Percentiles rank a stretch among this genome's conserved stretches.
Evolutionary conservation across 2,329 filamentous ascomycete genomes (phyloP).

Genomic region (Cephalotrichum gorgonifer): DNA sequence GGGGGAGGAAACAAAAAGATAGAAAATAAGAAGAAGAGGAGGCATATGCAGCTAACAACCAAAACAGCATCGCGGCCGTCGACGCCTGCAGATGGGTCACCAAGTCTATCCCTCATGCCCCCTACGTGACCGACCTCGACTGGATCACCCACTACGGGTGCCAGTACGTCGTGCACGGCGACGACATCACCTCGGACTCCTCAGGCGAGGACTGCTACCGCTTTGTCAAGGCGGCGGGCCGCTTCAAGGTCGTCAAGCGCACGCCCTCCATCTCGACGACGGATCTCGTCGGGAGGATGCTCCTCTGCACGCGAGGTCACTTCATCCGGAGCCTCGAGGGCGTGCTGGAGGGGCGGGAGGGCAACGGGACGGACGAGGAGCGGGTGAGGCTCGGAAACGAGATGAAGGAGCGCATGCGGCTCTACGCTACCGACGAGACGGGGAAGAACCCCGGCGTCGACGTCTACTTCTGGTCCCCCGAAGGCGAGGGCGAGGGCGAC

Average conservation of each 20-base stretch:
- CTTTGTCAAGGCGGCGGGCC: slow-evolving; percentile 85
- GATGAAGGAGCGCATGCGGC: slow-evolving; percentile 66
- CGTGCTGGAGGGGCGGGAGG: slow-evolving; percentile 60
- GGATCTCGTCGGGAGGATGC: slow-evolving; percentile 94
- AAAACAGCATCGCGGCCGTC: slow-evolving; percentile 66
- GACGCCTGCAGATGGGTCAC: slow-evolving; percentile 95
- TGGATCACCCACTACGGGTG: slow-evolving; percentile 97
- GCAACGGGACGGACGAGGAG: slow-evolving; percentile 59
- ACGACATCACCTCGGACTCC: slow-evolving; percentile 93
- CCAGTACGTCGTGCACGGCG: slow-evolving; percentile 90
- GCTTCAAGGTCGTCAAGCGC: slow-evolving; percentile 94
- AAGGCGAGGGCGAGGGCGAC: slow-evolving; percentile 39
- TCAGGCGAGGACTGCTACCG: slow-evolving; percentile 94
- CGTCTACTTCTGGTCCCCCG: slow-evolving; percentile 73
- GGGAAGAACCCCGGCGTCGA: slow-evolving; percentile 69
- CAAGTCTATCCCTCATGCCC: slow-evolving; percentile 69
- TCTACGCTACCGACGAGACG: slow-evolving; percentile 82
- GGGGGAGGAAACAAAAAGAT: not conserved
- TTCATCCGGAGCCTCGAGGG: slow-evolving; percentile 75
- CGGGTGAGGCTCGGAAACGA: slow-evolving; percentile 49
- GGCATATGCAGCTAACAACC: slow-evolving; percentile 6
- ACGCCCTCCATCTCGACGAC: slow-evolving; percentile 96
- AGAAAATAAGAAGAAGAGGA: no score
- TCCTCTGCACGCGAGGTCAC: slow-evolving; percentile 88
- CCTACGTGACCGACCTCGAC: slow-evolving; percentile 85